Conservation (phyloP, 352 stramenopile species). For the Globisporangium radiosum region DNA sequence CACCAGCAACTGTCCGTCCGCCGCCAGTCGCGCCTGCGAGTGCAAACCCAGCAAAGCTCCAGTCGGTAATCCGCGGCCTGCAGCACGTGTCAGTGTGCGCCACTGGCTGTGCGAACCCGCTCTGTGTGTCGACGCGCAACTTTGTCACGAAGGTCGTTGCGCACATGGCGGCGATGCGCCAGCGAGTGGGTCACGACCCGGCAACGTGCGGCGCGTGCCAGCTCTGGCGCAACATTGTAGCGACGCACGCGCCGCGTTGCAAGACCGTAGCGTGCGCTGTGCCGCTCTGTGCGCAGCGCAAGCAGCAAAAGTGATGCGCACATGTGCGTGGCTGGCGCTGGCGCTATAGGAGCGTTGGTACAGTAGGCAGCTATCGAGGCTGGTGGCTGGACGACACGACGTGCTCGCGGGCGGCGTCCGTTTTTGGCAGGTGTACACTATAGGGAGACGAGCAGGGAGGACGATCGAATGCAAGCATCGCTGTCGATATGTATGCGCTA, state of each 20-base stretch:
- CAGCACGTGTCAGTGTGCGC: slow-evolving; percentile 35
- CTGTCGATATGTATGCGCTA: no score
- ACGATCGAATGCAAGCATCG: not conserved
- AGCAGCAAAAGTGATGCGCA: slow-evolving; percentile 6
- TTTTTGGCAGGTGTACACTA: slow-evolving; percentile 13
- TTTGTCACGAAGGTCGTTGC: slow-evolving; percentile 48
- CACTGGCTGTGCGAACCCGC: slow-evolving; percentile 35
- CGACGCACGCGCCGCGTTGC: slow-evolving; percentile 26
- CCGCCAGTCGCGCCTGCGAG: slow-evolving; percentile 6
- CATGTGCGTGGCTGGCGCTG: no score
- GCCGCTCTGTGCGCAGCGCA: slow-evolving; percentile 27
- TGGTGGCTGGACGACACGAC: no score
- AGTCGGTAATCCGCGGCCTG: slow-evolving; percentile 48
- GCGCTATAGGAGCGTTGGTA: not conserved
- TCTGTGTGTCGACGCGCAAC: slow-evolving; percentile 45
- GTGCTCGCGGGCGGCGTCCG: no score
- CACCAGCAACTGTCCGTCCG: slow-evolving; percentile 8
- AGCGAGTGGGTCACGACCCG: slow-evolving; percentile 20
- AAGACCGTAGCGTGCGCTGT: slow-evolving; percentile 19
- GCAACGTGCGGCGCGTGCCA: slow-evolving; percentile 48
- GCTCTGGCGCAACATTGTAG: slow-evolving; percentile 42
- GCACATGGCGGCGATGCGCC: slow-evolving; percentile 23
- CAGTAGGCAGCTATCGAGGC: not conserved
- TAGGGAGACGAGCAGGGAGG: slow-evolving; percentile 2
- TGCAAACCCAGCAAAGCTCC: slow-evolving; percentile 38